Conservation (phyloP, 2,329 filamentous ascomycete species). For the Colletotrichum costaricense region DNA sequence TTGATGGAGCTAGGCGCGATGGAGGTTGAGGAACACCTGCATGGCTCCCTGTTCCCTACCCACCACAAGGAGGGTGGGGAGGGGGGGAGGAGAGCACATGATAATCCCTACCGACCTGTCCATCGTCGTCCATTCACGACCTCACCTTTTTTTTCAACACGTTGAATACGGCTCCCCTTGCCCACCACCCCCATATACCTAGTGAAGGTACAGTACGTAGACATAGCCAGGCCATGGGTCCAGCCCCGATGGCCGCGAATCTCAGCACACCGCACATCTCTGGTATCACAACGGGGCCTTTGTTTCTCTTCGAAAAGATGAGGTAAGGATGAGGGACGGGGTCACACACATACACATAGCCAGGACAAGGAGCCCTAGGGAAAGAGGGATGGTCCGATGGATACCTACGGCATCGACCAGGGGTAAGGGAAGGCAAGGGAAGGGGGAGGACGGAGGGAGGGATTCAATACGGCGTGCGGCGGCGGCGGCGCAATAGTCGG, state of each 20-base stretch:
- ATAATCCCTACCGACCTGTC: background rate
- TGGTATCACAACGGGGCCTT: background rate
- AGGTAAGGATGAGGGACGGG: background rate
- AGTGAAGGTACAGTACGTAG: too few species aligned
- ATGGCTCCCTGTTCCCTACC: background rate
- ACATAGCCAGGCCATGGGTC: background rate
- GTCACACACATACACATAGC: background rate
- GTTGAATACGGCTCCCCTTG: background rate
- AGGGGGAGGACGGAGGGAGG: background rate
- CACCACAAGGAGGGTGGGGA: background rate
- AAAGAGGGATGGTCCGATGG: background rate
- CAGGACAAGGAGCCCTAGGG: background rate
- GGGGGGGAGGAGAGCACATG: background rate
- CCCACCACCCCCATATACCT: background rate
- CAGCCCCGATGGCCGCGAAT: background rate
- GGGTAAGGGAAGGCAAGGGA: background rate
- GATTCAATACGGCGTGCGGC: background rate
- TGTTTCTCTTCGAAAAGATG: background rate
- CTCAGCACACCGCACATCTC: background rate
- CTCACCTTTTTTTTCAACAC: background rate
- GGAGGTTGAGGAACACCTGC: constrained; percentile 11
- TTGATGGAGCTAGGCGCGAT: background rate
- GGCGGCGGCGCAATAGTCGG: background rate
- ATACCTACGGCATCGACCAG: background rate
- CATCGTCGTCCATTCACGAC: constrained; percentile 7